Percentiles rank a stretch among this genome's conserved stretches.
Evolutionary conservation across 352 stramenopile genomes (phyloP).

Genomic region (Pythium oligandrum): DNA sequence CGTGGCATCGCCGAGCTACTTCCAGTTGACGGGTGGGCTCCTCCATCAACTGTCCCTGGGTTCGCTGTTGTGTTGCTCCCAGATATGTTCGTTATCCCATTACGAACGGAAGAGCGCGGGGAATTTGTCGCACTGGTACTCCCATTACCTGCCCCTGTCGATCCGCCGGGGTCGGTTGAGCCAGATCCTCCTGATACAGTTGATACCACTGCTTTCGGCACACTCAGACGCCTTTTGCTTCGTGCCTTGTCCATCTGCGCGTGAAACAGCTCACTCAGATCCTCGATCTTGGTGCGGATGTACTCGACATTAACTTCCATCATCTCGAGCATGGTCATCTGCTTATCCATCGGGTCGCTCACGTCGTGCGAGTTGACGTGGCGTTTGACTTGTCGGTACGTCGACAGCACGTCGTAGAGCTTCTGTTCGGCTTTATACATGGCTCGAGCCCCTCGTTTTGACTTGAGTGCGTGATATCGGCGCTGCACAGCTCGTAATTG

Average conservation of each 20-base stretch:
- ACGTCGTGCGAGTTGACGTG: conserved; percentile 60
- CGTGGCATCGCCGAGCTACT: background rate
- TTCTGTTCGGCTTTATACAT: conserved; percentile 46
- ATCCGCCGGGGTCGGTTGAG: no score
- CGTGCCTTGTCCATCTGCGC: conserved; percentile 17
- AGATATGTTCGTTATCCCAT: no score
- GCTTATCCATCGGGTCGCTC: conserved; percentile 72
- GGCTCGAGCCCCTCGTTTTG: conserved; percentile 7
- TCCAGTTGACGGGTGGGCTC: no score
- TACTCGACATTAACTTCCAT: conserved; percentile 85
- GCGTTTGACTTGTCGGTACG: conserved; percentile 55
- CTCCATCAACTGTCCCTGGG: no score
- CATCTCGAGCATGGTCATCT: conserved; percentile 85
- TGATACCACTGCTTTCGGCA: background rate
- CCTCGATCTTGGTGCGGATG: conserved; percentile 75
- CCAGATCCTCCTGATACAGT: no score
- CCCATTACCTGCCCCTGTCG: no score
- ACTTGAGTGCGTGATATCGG: conserved; percentile 18
- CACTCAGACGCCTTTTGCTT: conserved; percentile 1
- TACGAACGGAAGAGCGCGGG: no score
- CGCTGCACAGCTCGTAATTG: conserved; percentile 46
- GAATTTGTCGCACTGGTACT: no score
- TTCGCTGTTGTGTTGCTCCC: no score
- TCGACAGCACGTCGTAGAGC: conserved; percentile 49
- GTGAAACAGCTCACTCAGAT: conserved; percentile 49